phyloP scores from a whole-genome alignment of 306 rosid genomes.

The Cucumis melo region DNA sequence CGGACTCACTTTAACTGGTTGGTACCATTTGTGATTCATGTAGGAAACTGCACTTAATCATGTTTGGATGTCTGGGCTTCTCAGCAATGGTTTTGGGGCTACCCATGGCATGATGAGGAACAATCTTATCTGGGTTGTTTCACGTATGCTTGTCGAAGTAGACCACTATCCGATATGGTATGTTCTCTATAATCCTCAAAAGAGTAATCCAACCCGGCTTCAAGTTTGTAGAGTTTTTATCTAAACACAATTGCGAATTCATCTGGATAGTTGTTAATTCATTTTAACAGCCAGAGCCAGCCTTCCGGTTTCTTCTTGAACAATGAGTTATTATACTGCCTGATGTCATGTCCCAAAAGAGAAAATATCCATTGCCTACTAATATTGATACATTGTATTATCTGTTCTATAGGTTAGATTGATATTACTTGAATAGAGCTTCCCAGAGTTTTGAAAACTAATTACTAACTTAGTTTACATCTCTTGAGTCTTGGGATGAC shows the following conservation, averaged over 20 bases:
- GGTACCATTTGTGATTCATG: slow-evolving; percentile 7
- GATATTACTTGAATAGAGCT: background rate
- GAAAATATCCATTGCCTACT: background rate
- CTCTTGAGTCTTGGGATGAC: background rate
- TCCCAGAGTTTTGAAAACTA: background rate
- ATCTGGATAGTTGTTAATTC: background rate
- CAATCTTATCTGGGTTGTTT: slow-evolving; percentile 89
- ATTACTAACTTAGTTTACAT: background rate
- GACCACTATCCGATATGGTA: slow-evolving; percentile 84
- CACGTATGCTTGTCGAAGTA: slow-evolving; percentile 76
- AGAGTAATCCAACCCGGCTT: background rate
- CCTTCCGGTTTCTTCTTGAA: background rate
- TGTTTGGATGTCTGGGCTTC: slow-evolving; percentile 93
- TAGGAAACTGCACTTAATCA: slow-evolving; percentile 89
- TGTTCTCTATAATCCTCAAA: background rate
- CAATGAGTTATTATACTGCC: background rate
- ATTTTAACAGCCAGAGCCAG: background rate
- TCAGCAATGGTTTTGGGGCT: slow-evolving; percentile 91
- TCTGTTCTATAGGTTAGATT: background rate
- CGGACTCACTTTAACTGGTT: background rate
- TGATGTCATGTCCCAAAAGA: background rate
- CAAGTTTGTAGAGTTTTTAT: background rate
- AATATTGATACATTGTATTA: background rate
- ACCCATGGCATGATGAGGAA: slow-evolving; percentile 82
- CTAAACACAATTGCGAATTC: background rate